Evolutionary conservation across 78 protist genomes (phyloP).

Genomic region (Creolimax fragrantissima): DNA sequence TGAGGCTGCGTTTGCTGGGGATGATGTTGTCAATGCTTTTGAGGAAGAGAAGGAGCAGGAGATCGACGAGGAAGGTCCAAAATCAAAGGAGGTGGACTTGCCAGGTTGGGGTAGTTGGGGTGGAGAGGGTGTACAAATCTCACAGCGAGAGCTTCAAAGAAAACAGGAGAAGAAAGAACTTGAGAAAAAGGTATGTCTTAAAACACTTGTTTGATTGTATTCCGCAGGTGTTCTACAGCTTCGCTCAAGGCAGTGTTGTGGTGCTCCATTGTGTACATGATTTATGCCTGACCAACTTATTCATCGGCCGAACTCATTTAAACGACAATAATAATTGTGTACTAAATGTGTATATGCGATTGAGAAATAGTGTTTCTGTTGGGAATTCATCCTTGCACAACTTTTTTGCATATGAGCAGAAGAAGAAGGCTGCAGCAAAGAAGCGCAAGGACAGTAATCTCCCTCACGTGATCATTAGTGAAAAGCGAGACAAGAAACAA

Average conservation of each 20-base stretch:
- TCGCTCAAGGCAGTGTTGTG: too few species aligned
- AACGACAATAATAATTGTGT: background rate
- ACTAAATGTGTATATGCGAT: background rate
- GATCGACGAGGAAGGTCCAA: background rate
- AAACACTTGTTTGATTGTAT: too few species aligned
- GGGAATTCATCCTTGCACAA: too few species aligned
- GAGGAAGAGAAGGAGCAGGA: conserved; percentile 9
- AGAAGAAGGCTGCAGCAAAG: background rate
- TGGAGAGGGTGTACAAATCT: background rate
- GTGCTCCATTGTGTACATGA: too few species aligned
- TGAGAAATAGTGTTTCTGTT: too few species aligned
- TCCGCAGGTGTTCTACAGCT: too few species aligned
- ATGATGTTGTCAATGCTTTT: background rate
- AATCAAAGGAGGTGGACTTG: background rate
- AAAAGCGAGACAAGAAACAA: conserved; percentile 10
- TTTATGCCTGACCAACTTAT: too few species aligned
- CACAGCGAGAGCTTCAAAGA: background rate
- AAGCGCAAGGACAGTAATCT: conserved; percentile 12
- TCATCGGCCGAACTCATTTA: too few species aligned
- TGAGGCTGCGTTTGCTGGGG: background rate
- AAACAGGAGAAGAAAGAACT: background rate
- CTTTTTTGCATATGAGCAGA: too few species aligned
- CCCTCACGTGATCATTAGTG: conserved; percentile 6
- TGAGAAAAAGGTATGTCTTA: background rate
- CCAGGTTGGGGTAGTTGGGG: conserved; percentile 23